phyloP scores from a whole-genome alignment of 2,329 filamentous ascomycete species.

The Talaromyces atroroseus region DNA sequence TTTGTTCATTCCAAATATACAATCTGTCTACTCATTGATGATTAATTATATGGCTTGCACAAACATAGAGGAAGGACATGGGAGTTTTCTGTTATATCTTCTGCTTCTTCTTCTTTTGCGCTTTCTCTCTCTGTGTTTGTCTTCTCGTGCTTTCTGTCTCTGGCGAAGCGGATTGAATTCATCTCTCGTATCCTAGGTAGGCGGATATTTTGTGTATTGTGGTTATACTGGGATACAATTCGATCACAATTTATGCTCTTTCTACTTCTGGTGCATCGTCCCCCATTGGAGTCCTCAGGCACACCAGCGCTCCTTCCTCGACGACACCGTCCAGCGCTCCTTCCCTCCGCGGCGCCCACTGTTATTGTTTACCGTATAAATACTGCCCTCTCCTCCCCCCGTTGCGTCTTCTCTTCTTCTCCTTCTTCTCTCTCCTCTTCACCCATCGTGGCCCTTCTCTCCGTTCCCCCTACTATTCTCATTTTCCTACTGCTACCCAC shows the following conservation, averaged over 20 bases:
- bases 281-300: neutral
- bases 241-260: neutral
- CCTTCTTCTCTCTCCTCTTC: neutral
- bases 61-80: slow-evolving; percentile 11
- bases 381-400: neutral
- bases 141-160: neutral
- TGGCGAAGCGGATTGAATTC: slow-evolving; percentile 3
- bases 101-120: neutral
- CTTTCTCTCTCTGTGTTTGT: neutral
- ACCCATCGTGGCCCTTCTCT: neutral
- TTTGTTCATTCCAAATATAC: neutral
- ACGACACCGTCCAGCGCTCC: neutral
- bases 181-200: neutral
- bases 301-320: neutral
- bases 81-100: slow-evolving; percentile 1
- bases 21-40: neutral
- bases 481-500: slow-evolving; percentile 1
- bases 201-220: slow-evolving; percentile 1
- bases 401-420: slow-evolving; percentile 8
- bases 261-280: neutral
- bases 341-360: neutral
- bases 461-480: slow-evolving; percentile 1
- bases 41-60: neutral
- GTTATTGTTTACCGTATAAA: neutral
- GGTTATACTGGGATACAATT: neutral